These are phyloP conservation scores for Orbilia brochopaga DNA, from an alignment of 2,329 filamentous ascomycete species.

Conservation along the genomic window DNA sequence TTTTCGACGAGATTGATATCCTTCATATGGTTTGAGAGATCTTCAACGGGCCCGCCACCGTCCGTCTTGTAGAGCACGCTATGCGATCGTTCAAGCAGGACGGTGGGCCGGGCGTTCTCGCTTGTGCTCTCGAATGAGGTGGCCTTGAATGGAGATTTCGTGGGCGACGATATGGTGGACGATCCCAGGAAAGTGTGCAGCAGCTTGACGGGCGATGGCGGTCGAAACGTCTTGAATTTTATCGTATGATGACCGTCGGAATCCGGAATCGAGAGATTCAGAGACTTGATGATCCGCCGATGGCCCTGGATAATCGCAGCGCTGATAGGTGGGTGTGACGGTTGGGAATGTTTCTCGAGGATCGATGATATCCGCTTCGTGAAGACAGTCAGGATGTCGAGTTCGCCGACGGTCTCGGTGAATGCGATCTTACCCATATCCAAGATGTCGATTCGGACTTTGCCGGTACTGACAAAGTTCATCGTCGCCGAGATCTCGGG, in stretches of 20 bases:
- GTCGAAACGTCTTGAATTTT: conserved; percentile 46
- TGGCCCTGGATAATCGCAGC: conserved; percentile 47
- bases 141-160: conserved; percentile 44
- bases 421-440: conserved; percentile 48
- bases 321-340: conserved; percentile 37
- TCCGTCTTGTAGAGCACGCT: conserved; percentile 46
- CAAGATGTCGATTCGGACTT: conserved; percentile 45
- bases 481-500: conserved; percentile 42
- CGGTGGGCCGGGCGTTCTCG: conserved; percentile 40
- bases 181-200: conserved; percentile 46
- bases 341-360: conserved; percentile 42
- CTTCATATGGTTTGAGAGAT: conserved; percentile 42
- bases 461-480: conserved; percentile 40
- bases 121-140: conserved; percentile 49
- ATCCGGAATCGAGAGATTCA: conserved; percentile 33
- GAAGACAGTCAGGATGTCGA: conserved; percentile 38
- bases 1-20: conserved; percentile 48
- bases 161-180: conserved; percentile 15
- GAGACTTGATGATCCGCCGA: conserved; percentile 41
- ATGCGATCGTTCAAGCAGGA: conserved; percentile 47
- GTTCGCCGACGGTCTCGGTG: conserved; percentile 37
- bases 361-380: conserved; percentile 46
- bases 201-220: conserved; percentile 45
- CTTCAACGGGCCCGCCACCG: conserved; percentile 31
- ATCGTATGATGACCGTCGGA: conserved; percentile 28